These are phyloP conservation scores for Phytophthora europaea DNA, from an alignment of 352 stramenopile genomes.

Conservation along the genomic window DNA sequence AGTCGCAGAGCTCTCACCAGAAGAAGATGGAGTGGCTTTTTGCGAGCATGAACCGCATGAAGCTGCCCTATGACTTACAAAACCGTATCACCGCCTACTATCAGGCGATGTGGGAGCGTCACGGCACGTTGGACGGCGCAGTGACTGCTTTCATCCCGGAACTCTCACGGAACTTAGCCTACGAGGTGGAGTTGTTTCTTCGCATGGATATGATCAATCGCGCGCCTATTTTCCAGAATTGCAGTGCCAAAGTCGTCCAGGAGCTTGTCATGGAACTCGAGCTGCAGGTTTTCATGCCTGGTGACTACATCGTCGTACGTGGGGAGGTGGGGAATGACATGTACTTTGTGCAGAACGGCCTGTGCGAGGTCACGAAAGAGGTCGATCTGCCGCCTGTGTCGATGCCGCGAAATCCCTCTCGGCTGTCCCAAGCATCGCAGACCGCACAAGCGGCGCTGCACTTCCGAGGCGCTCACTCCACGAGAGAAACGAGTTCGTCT, in stretches of 20 bases:
- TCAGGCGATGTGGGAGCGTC: conserved; percentile 87
- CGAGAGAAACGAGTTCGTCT: conserved; percentile 25
- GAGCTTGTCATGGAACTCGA: conserved; percentile 88
- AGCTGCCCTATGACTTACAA: conserved; percentile 80
- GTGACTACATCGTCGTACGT: conserved; percentile 86
- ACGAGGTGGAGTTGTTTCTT: conserved; percentile 86
- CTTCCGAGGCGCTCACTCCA: neutral
- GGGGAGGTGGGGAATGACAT: conserved; percentile 89
- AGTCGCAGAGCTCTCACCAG: conserved; percentile 83
- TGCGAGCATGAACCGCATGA: conserved; percentile 85
- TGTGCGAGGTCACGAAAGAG: conserved; percentile 88
- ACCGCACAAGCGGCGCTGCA: conserved; percentile 20
- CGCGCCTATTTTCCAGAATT: conserved; percentile 85
- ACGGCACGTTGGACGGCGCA: conserved; percentile 81
- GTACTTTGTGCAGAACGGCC: conserved; percentile 88
- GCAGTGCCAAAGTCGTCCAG: conserved; percentile 84
- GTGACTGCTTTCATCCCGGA: conserved; percentile 85
- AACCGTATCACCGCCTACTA: conserved; percentile 91
- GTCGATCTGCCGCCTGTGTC: conserved; percentile 23
- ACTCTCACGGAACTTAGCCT: conserved; percentile 81
- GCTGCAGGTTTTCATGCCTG: conserved; percentile 87
- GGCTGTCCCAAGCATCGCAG: conserved; percentile 27
- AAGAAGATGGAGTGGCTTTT: conserved; percentile 92
- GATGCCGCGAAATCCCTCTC: conserved; percentile 10
- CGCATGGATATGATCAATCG: conserved; percentile 92